phyloP scores from a whole-genome alignment of 768 basidiomycete species.

The Suillus subluteus region DNA sequence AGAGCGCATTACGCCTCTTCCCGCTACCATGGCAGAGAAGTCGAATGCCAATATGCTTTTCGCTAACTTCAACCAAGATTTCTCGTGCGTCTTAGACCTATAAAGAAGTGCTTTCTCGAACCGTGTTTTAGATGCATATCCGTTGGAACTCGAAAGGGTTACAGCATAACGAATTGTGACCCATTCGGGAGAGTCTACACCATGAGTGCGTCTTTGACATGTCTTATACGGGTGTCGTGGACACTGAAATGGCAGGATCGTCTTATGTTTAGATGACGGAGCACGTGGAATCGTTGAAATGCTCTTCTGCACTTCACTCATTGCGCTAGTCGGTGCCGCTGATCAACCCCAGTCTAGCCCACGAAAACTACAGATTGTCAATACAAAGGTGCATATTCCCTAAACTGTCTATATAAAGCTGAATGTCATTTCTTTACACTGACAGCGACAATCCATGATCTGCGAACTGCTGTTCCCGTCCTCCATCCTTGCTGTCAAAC shows the following conservation, averaged over 20 bases:
- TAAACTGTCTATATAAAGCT: constrained; percentile 14
- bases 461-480: constrained; percentile 98
- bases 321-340: constrained; percentile 94
- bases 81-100: constrained; percentile 60
- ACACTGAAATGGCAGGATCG: not conserved
- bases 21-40: constrained; percentile 39
- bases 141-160: constrained; percentile 93
- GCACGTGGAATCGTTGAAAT: constrained; percentile 97
- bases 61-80: constrained; percentile 98
- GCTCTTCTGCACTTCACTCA: constrained; percentile 98
- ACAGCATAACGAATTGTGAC: constrained; percentile 97
- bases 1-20: constrained; percentile 7
- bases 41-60: constrained; percentile 66
- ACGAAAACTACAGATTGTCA: constrained; percentile 94
- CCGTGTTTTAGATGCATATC: constrained; percentile 71
- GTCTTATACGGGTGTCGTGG: not conserved
- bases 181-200: constrained; percentile 97
- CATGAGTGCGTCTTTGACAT: constrained; percentile 73
- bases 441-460: constrained; percentile 94
- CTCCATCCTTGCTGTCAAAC: constrained; percentile 94
- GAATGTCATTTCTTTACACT: not conserved
- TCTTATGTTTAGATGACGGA: constrained; percentile 69
- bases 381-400: constrained; percentile 79
- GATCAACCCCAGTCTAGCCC: constrained; percentile 91
- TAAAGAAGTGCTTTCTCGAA: constrained; percentile 8